These are phyloP conservation scores for Nakazawaea holstii DNA, from an alignment of 805 yeast genomes.

Conservation along the genomic window DNA sequence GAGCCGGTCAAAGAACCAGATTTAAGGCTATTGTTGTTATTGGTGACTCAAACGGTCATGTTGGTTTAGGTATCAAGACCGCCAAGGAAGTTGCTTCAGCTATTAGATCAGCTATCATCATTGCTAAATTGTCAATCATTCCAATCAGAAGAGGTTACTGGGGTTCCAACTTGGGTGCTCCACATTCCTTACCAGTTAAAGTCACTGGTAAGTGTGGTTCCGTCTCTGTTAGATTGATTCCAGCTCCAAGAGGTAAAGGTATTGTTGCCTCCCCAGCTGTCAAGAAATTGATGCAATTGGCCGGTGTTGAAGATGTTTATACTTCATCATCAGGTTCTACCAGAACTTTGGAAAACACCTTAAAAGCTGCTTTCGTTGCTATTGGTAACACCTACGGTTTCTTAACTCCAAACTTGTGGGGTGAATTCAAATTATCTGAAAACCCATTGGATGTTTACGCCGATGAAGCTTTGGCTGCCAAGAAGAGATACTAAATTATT, in stretches of 20 bases:
- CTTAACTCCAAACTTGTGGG: conserved; percentile 99
- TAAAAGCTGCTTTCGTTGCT: conserved; percentile 99
- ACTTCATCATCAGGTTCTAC: conserved; percentile 98
- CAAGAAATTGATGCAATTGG: conserved; percentile 97
- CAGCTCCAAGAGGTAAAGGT: conserved; percentile 99
- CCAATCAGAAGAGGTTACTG: conserved; percentile 99
- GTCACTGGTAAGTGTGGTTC: conserved; percentile 99
- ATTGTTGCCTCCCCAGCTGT: conserved; percentile 99
- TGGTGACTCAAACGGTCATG: conserved; percentile 99
- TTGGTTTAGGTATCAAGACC: conserved; percentile 99
- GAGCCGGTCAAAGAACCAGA: conserved; percentile 99
- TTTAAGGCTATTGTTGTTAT: conserved; percentile 99
- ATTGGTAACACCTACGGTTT: conserved; percentile 99
- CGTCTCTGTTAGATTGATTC: conserved; percentile 95
- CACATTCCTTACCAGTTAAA: conserved; percentile 97
- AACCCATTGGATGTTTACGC: conserved; percentile 96
- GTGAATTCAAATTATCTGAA: conserved; percentile 72
- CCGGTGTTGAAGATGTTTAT: conserved; percentile 99
- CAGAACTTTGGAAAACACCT: conserved; percentile 99
- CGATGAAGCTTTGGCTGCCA: conserved; percentile 70
- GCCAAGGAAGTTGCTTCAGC: conserved; percentile 99
- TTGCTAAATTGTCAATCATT: conserved; percentile 97
- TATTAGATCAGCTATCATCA: conserved; percentile 98
- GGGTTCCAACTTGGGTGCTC: conserved; percentile 99
- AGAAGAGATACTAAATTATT: conserved; percentile 65